Evolutionary conservation across 2,329 filamentous ascomycete genomes (phyloP).

Genomic region (Amphichorda felina): DNA sequence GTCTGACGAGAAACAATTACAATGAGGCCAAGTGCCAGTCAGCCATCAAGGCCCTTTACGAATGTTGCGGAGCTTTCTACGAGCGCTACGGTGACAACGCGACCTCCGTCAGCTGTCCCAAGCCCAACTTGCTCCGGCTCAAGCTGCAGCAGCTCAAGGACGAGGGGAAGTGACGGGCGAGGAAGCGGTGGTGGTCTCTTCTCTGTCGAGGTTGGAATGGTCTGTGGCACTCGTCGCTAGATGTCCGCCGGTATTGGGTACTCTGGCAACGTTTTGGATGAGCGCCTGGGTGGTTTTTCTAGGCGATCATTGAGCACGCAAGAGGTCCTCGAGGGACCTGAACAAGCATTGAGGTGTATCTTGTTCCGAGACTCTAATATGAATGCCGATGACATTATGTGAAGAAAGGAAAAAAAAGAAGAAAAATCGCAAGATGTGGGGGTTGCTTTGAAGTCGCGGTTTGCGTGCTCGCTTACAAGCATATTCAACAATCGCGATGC

Average conservation of each 20-base stretch:
- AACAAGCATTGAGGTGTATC: constrained; percentile 75
- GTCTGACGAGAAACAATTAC: constrained; percentile 73
- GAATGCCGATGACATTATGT: constrained; percentile 82
- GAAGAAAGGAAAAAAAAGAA: constrained; percentile 30
- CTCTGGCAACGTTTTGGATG: constrained; percentile 58
- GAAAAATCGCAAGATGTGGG: neutral
- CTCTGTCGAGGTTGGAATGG: neutral
- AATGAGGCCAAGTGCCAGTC: constrained; percentile 73
- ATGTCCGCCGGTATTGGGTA: constrained; percentile 31
- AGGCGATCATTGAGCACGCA: constrained; percentile 97
- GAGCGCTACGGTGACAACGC: constrained; percentile 64
- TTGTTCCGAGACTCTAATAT: constrained; percentile 99
- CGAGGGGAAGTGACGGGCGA: constrained; percentile 12
- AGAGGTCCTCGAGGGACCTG: constrained; percentile 72
- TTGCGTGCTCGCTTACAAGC: constrained; percentile 10
- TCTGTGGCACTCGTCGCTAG: constrained; percentile 32
- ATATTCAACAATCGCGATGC: constrained; percentile 8
- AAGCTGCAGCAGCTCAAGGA: constrained; percentile 68
- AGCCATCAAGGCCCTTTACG: constrained; percentile 76
- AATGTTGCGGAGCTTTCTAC: constrained; percentile 89
- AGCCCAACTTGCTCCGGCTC: constrained; percentile 63
- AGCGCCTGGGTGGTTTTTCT: constrained; percentile 62
- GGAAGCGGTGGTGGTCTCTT: too few species aligned
- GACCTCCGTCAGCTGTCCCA: constrained; percentile 73
- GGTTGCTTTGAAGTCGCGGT: neutral